phyloP scores from a whole-genome alignment of 2,329 filamentous ascomycete genomes.

The Juglanconis juglandina region DNA sequence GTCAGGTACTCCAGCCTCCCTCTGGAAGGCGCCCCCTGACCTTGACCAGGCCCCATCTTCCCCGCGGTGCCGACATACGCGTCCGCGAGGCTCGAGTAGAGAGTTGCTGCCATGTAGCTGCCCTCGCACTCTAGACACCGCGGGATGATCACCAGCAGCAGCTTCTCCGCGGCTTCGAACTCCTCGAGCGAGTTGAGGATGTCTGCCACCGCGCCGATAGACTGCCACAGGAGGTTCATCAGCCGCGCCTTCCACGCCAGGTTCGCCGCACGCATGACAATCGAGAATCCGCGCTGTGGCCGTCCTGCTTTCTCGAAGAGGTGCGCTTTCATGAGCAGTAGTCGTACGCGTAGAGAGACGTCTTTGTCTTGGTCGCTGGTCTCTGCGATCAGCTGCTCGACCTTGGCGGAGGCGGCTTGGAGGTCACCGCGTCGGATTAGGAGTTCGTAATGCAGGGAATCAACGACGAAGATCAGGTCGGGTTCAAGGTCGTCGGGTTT shows the following conservation, averaged over 20 bases:
- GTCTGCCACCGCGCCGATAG: slow-evolving; percentile 62
- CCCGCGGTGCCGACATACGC: slow-evolving; percentile 76
- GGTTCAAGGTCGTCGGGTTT: slow-evolving; percentile 49
- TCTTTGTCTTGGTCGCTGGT: slow-evolving; percentile 46
- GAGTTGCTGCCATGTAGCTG: slow-evolving; percentile 56
- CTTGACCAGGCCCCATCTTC: slow-evolving; percentile 25
- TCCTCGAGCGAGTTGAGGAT: slow-evolving; percentile 70
- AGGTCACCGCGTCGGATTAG: slow-evolving; percentile 47
- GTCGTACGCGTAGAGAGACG: slow-evolving; percentile 63
- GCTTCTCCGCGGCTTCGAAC: slow-evolving; percentile 60
- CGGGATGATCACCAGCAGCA: slow-evolving; percentile 69
- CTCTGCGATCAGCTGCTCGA: slow-evolving; percentile 42
- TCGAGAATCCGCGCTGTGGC: slow-evolving; percentile 71
- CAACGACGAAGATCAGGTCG: slow-evolving; percentile 49
- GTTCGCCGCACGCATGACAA: slow-evolving; percentile 70
- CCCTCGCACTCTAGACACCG: slow-evolving; percentile 72
- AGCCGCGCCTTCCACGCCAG: slow-evolving; percentile 69
- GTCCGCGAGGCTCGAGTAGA: slow-evolving; percentile 71
- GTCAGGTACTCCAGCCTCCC: slow-evolving; percentile 55
- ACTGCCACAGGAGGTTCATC: slow-evolving; percentile 68
- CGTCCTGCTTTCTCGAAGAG: slow-evolving; percentile 67
- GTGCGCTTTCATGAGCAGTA: slow-evolving; percentile 70
- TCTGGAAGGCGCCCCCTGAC: slow-evolving; percentile 28
- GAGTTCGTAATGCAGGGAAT: slow-evolving; percentile 50
- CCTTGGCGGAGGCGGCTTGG: slow-evolving; percentile 44